Evolutionary conservation across 2,329 filamentous ascomycete species (phyloP).

Genomic region (Claviceps paspali): DNA sequence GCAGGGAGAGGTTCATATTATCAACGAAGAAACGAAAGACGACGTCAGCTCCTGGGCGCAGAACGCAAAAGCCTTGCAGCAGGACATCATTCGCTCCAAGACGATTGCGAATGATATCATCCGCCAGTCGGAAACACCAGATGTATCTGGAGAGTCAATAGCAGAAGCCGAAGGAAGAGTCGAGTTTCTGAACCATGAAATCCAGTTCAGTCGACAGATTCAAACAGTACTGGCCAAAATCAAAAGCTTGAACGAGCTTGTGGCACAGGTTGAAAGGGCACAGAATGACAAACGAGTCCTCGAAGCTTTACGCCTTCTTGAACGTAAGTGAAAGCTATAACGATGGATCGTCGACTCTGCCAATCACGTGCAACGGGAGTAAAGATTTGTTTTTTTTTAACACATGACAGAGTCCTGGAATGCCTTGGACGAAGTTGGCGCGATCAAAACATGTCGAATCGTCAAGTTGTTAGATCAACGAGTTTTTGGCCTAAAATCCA

Average conservation of each 20-base stretch:
- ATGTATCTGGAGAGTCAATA: conserved; percentile 35
- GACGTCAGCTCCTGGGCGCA: conserved; percentile 77
- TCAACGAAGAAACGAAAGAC: conserved; percentile 62
- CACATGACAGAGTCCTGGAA: conserved; percentile 33
- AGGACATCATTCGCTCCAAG: conserved; percentile 70
- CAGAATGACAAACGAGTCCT: conserved; percentile 38
- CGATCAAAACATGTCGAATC: conserved; percentile 45
- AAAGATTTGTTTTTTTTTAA: conserved; percentile 7
- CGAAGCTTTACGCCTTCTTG: conserved; percentile 41
- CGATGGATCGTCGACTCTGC: background rate
- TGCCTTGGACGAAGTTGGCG: conserved; percentile 42
- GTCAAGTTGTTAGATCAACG: conserved; percentile 50
- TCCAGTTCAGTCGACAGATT: conserved; percentile 43
- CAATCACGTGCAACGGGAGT: background rate
- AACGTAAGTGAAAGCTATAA: conserved; percentile 26
- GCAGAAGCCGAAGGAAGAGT: conserved; percentile 38
- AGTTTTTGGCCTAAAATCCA: conserved; percentile 48
- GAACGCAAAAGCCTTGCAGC: conserved; percentile 70
- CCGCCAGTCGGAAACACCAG: conserved; percentile 53
- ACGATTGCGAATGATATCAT: conserved; percentile 69
- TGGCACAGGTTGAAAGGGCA: conserved; percentile 44
- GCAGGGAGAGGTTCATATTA: conserved; percentile 49
- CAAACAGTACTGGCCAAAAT: conserved; percentile 34
- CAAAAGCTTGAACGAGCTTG: conserved; percentile 42
- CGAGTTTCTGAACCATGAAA: conserved; percentile 41